phyloP scores from a whole-genome alignment of 495 filamentous ascomycete species.

The Penicillium bovifimosum region DNA sequence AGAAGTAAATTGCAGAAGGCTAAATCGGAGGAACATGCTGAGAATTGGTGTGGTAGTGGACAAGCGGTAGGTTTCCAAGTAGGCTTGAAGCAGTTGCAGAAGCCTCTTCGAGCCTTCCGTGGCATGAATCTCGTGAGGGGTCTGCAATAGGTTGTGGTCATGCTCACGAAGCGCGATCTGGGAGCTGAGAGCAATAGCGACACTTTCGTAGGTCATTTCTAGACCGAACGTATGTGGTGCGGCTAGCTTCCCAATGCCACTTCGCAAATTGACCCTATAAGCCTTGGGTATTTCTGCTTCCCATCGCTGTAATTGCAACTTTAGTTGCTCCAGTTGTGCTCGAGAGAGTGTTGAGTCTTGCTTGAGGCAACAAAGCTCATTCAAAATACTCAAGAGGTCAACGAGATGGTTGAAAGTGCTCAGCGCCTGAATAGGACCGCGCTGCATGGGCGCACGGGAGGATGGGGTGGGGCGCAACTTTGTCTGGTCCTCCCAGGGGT shows the following conservation, averaged over 20 bases:
- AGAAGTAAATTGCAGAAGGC: slow-evolving; percentile 12
- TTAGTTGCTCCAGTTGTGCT: slow-evolving; percentile 31
- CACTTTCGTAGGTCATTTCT: slow-evolving; percentile 37
- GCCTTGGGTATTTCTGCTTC: slow-evolving; percentile 28
- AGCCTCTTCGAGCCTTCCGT: slow-evolving; percentile 32
- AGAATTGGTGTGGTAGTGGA: slow-evolving; percentile 34
- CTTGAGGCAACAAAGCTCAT: slow-evolving; percentile 32
- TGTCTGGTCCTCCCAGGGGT: slow-evolving; percentile 55
- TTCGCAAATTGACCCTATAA: slow-evolving; percentile 33
- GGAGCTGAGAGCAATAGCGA: slow-evolving; percentile 24
- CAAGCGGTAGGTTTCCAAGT: slow-evolving; percentile 37
- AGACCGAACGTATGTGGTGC: slow-evolving; percentile 39
- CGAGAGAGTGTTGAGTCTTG: slow-evolving; percentile 23
- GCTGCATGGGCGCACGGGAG: slow-evolving; percentile 34
- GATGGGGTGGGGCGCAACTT: slow-evolving; percentile 27
- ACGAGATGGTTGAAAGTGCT: slow-evolving; percentile 57
- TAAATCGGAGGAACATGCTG: slow-evolving; percentile 29
- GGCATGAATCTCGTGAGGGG: slow-evolving; percentile 21
- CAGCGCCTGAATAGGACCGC: slow-evolving; percentile 50
- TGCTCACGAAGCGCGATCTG: slow-evolving; percentile 27
- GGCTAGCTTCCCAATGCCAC: slow-evolving; percentile 17
- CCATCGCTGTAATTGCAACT: slow-evolving; percentile 37
- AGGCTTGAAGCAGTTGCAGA: slow-evolving; percentile 29
- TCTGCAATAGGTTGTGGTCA: slow-evolving; percentile 20
- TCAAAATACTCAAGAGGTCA: slow-evolving; percentile 41